phyloP scores from a whole-genome alignment of 306 rosid genomes.

The Citrullus mucosospermus region DNA sequence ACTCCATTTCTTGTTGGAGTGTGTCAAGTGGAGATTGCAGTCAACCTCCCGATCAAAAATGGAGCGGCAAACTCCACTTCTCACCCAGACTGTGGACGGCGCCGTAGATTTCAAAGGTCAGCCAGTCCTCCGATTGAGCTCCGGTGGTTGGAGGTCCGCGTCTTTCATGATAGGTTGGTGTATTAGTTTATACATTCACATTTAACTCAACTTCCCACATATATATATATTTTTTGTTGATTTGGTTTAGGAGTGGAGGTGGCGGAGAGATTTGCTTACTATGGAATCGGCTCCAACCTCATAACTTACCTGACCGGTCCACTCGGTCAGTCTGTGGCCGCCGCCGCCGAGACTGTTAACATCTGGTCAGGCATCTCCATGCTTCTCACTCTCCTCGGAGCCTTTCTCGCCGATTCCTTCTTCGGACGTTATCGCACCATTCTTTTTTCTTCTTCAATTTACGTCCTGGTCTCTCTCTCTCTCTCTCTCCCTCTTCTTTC shows the following conservation, averaged over 20 bases:
- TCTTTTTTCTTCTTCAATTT: constrained; percentile 15
- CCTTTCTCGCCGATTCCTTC: constrained; percentile 29
- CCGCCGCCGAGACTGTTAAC: constrained; percentile 23
- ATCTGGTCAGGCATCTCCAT: constrained; percentile 23
- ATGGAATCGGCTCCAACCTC: constrained; percentile 21
- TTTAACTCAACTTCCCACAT: no score
- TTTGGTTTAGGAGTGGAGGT: constrained; percentile 22
- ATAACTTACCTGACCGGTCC: constrained; percentile 22
- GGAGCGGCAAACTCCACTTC: neutral
- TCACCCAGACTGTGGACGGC: constrained; percentile 12
- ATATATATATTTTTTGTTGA: no score
- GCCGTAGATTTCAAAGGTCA: constrained; percentile 21
- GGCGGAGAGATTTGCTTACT: constrained; percentile 35
- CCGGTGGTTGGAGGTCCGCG: constrained; percentile 40
- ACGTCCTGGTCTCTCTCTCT: constrained; percentile 23
- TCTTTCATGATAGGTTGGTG: constrained; percentile 16
- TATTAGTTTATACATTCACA: no score
- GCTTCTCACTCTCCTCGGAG: constrained; percentile 27
- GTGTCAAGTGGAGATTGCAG: no score
- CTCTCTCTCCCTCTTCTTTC: neutral
- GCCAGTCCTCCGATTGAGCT: constrained; percentile 5
- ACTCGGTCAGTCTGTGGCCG: constrained; percentile 25
- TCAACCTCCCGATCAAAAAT: neutral
- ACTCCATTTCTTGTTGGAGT: no score
- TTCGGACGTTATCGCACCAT: constrained; percentile 33